phyloP scores from a whole-genome alignment of 768 basidiomycete genomes.

The Sporobolomyces phaffii region DNA sequence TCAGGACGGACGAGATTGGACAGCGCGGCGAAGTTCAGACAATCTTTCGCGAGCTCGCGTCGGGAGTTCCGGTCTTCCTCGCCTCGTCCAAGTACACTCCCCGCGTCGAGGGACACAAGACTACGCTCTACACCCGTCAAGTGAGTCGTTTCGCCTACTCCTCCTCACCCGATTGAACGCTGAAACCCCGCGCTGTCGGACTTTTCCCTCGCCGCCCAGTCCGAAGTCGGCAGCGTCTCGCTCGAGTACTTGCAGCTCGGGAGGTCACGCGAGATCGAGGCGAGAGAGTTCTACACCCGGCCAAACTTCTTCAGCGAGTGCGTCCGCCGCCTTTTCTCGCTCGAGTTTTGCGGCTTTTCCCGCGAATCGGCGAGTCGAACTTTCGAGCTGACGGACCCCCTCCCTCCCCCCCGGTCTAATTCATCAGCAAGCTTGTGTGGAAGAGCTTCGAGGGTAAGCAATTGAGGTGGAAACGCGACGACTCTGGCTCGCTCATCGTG shows the following conservation, averaged over 20 bases:
- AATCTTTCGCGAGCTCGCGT: background rate
- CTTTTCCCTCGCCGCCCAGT: background rate
- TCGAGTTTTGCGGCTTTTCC: slow-evolving; percentile 14
- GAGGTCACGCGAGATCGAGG: background rate
- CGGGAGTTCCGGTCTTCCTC: background rate
- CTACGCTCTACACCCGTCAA: background rate
- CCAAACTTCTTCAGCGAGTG: slow-evolving; percentile 15
- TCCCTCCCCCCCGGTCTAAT: background rate
- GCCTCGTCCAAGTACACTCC: background rate
- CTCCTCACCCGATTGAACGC: background rate
- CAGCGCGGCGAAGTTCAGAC: background rate
- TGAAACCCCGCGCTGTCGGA: no score
- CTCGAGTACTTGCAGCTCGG: slow-evolving; percentile 1
- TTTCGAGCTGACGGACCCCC: no score
- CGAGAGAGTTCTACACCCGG: background rate
- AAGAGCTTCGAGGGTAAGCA: background rate
- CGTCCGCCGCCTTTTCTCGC: slow-evolving; percentile 18
- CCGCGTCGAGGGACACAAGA: background rate
- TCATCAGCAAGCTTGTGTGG: slow-evolving; percentile 6
- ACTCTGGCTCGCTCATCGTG: background rate
- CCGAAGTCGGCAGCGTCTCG: slow-evolving; percentile 4
- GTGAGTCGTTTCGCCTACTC: background rate
- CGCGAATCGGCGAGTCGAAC: no score
- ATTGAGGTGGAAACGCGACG: slow-evolving; percentile 10
- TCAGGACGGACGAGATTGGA: background rate